These are phyloP conservation scores for Chytriomyces hyalinus DNA, from an alignment of 192 early-diverging fungal genomes.

Conservation along the genomic window DNA sequence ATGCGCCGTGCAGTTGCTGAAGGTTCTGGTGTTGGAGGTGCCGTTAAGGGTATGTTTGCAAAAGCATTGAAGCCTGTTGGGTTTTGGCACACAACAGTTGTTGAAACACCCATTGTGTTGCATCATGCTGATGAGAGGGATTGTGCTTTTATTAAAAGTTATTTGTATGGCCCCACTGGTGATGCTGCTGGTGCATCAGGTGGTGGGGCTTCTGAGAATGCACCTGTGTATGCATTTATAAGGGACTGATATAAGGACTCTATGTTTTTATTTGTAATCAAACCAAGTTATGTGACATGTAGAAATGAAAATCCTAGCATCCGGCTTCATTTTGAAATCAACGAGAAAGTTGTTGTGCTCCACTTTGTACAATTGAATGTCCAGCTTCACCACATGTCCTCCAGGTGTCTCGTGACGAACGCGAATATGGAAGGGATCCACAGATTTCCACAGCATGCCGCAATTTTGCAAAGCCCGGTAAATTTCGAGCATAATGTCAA, in stretches of 20 bases:
- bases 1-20: no score
- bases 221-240: background rate
- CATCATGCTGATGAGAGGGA: constrained; percentile 17
- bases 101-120: constrained; percentile 11
- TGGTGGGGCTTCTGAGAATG: background rate
- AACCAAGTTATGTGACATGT: no score
- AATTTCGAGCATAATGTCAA: constrained; percentile 97
- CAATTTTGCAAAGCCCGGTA: constrained; percentile 89
- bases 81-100: constrained; percentile 18
- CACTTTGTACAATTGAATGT: constrained; percentile 92
- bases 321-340: constrained; percentile 80
- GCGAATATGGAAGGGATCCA: constrained; percentile 85
- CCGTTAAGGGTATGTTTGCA: background rate
- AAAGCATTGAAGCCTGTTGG: constrained; percentile 13
- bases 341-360: constrained; percentile 92
- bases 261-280: no score
- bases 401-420: constrained; percentile 22
- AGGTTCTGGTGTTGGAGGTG: background rate
- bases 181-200: background rate
- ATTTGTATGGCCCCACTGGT: constrained; percentile 22
- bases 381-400: constrained; percentile 80
- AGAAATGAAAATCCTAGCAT: constrained; percentile 44
- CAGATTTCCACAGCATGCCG: constrained; percentile 90
- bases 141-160: constrained; percentile 21
- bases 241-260: no score